Evolutionary conservation across 1,284 basidiomycete species (phyloP).

Genomic region (Leccinum subspadiceum): DNA sequence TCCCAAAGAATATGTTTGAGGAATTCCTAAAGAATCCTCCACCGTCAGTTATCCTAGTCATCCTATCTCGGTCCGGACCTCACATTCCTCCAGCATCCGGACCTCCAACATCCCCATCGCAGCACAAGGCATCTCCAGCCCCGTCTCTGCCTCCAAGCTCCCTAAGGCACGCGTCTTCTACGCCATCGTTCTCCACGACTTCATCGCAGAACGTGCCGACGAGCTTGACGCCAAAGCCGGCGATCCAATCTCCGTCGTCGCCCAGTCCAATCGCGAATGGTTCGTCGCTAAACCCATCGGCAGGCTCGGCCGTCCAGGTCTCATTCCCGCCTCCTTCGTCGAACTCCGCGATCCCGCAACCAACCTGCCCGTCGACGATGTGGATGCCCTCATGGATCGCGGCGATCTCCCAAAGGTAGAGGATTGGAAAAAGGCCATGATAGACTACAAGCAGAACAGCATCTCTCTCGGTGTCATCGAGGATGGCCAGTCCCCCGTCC

Average conservation of each 20-base stretch:
- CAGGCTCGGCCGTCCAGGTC: conserved; percentile 88
- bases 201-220: conserved; percentile 90
- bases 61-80: neutral
- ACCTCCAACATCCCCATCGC: conserved; percentile 36
- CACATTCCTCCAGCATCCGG: conserved; percentile 35
- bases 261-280: conserved; percentile 89
- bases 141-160: conserved; percentile 30
- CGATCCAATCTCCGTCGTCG: conserved; percentile 89
- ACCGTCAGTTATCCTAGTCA: conserved; percentile 55
- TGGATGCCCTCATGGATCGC: conserved; percentile 77
- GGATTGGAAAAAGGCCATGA: conserved; percentile 96
- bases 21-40: conserved; percentile 75
- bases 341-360: conserved; percentile 92
- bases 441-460: conserved; percentile 94
- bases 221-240: conserved; percentile 95
- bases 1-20: conserved; percentile 85
- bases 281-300: conserved; percentile 95
- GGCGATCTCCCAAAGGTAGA: conserved; percentile 92
- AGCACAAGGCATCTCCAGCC: conserved; percentile 17
- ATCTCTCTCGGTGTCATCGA: conserved; percentile 94
- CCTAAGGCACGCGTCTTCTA: conserved; percentile 72
- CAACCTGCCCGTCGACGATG: conserved; percentile 68
- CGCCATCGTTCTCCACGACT: conserved; percentile 95
- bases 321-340: conserved; percentile 96
- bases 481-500: conserved; percentile 45